phyloP scores from a whole-genome alignment of 495 filamentous ascomycete species.

The Penicillium paxilli region DNA sequence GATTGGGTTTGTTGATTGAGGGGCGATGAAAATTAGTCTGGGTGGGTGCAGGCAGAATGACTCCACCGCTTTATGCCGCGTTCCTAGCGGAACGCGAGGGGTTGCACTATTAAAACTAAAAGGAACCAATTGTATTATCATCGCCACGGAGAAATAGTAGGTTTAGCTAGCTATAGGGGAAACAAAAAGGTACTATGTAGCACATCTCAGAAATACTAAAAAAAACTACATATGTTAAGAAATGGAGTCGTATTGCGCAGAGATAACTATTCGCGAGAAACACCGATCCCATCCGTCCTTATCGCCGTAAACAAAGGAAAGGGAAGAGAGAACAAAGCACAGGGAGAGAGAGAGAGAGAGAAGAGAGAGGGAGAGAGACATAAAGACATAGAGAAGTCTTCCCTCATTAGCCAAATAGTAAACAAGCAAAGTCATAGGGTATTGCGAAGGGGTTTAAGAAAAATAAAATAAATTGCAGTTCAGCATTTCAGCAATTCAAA shows the following conservation, averaged over 20 bases:
- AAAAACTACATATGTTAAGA: constrained; percentile 1
- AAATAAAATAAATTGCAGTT: constrained; percentile 1
- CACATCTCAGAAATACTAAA: constrained; percentile 3
- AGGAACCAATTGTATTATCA: background rate
- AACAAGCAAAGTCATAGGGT: constrained; percentile 7
- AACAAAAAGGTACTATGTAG: background rate
- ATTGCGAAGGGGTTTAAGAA: constrained; percentile 3
- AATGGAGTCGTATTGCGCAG: constrained; percentile 18
- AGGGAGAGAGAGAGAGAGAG: too few relatives aligned
- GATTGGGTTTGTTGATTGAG: constrained; percentile 32
- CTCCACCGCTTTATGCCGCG: constrained; percentile 24
- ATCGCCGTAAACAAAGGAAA: constrained; percentile 31
- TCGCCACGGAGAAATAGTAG: too few relatives aligned
- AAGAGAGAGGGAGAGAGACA: background rate
- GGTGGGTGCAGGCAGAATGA: constrained; percentile 17
- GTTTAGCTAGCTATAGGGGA: background rate
- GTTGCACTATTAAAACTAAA: background rate
- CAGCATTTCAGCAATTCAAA: background rate
- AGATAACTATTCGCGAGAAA: constrained; percentile 11
- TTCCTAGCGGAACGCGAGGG: constrained; percentile 16
- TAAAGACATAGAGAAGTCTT: background rate
- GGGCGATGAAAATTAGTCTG: constrained; percentile 35
- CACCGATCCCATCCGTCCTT: constrained; percentile 10
- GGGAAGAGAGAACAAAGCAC: too few relatives aligned
- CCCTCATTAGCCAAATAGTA: constrained; percentile 13